phyloP scores from a whole-genome alignment of 2,329 filamentous ascomycete genomes.

The Arachnomyces sp. region DNA sequence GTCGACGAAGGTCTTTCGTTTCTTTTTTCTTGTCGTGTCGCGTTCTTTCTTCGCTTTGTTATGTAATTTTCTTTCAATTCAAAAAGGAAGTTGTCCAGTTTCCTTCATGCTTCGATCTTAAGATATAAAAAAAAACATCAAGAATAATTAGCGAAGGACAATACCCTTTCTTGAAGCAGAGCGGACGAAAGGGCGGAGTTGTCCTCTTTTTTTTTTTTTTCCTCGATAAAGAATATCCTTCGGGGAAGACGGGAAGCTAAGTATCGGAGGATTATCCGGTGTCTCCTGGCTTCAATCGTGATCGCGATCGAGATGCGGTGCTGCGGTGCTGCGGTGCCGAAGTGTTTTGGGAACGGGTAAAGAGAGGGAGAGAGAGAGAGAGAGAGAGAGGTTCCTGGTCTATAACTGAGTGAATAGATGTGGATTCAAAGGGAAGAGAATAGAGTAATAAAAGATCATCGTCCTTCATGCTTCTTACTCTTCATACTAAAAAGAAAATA shows the following conservation, averaged over 20 bases:
- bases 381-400: background rate
- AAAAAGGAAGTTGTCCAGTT: no score
- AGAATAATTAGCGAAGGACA: slow-evolving; percentile 1
- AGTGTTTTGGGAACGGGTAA: slow-evolving; percentile 1
- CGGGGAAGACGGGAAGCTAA: background rate
- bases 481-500: no score
- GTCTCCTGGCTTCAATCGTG: no score
- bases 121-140: slow-evolving; percentile 3
- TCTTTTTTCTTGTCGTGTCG: background rate
- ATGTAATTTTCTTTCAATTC: background rate
- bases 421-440: slow-evolving; percentile 1
- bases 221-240: background rate
- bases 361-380: slow-evolving; percentile 1
- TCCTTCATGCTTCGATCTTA: background rate
- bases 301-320: slow-evolving; percentile 14
- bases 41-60: background rate
- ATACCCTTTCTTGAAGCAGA: background rate
- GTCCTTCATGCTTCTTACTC: no score
- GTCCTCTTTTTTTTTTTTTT: slow-evolving; percentile 1
- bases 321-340: slow-evolving; percentile 5
- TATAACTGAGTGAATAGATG: slow-evolving; percentile 1
- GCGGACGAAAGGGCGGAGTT: background rate
- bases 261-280: slow-evolving; percentile 10
- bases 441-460: no score
- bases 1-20: slow-evolving; percentile 1